Percentiles rank a stretch among this genome's conserved stretches.
phyloP scores from a whole-genome alignment of 2,329 filamentous ascomycete genomes.

The Coniochaeta ligniaria region DNA sequence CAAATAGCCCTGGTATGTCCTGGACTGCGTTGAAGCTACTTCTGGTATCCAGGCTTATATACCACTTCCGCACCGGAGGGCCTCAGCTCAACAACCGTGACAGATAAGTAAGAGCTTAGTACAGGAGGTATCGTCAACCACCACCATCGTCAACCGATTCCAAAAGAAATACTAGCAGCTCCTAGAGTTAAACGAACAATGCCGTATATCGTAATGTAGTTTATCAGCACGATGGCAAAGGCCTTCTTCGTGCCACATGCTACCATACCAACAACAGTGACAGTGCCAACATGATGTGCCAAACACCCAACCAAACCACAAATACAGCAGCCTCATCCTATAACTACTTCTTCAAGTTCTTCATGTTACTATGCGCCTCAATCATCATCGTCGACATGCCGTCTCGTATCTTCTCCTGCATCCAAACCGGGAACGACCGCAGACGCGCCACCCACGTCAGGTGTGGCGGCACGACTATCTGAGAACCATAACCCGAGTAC shows the following conservation, averaged over 20 bases:
- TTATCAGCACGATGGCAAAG: neutral
- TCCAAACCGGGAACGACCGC: neutral
- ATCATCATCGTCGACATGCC: neutral
- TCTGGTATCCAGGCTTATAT: too few species aligned
- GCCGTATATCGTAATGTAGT: neutral
- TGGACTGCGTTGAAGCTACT: too few species aligned
- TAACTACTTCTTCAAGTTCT: neutral
- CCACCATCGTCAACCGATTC: too few species aligned
- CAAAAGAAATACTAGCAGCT: too few species aligned
- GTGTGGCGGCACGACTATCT: neutral
- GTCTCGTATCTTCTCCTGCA: neutral
- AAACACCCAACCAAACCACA: neutral
- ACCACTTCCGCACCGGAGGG: too few species aligned
- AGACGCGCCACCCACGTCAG: neutral
- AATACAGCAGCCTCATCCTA: neutral
- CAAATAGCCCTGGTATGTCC: too few species aligned
- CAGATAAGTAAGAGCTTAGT: too few species aligned
- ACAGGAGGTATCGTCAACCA: too few species aligned
- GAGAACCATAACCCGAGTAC: neutral
- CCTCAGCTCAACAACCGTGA: too few species aligned
- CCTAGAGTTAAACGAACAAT: neutral
- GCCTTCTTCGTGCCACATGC: neutral
- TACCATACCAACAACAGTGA: neutral
- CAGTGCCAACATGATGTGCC: neutral
- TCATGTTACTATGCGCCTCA: neutral